Conservation (phyloP, 176 grass and related monocot genomes). For the Carex pumila region DNA sequence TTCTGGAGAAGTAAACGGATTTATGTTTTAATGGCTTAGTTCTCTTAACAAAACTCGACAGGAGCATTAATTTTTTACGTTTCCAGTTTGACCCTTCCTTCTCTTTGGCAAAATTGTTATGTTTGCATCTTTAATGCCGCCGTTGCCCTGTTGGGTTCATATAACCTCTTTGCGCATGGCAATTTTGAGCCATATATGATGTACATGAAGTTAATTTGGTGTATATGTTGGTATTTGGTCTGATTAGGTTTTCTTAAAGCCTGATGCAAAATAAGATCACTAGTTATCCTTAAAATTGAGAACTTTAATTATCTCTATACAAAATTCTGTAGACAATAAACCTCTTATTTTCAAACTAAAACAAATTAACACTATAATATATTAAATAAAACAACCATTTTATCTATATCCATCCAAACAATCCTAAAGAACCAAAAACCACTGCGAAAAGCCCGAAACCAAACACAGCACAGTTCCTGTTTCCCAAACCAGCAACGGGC, state of each 20-base stretch:
- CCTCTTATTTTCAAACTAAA: not conserved
- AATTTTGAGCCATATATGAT: not conserved
- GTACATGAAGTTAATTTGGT: not conserved
- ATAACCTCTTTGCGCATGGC: no score
- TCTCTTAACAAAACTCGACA: no score
- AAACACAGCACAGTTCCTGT: not conserved
- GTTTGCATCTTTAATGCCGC: no score
- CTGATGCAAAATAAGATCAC: not conserved
- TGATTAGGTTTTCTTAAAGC: not conserved
- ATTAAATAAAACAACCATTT: not conserved
- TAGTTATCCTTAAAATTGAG: not conserved
- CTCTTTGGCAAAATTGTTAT: no score
- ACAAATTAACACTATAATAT: constrained; percentile 14
- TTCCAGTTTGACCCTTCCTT: no score
- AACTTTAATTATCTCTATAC: not conserved
- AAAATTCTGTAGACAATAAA: not conserved
- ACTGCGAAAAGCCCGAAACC: not conserved
- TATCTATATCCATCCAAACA: not conserved
- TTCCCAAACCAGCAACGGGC: constrained; percentile 10
- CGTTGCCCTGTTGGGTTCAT: no score
- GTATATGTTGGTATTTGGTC: not conserved
- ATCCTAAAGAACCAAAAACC: not conserved
- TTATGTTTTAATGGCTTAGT: no score
- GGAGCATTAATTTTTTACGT: no score
- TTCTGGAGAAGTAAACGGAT: no score